phyloP scores from a whole-genome alignment of 139 green algal genomes.

The Tetraselmis striata region DNA sequence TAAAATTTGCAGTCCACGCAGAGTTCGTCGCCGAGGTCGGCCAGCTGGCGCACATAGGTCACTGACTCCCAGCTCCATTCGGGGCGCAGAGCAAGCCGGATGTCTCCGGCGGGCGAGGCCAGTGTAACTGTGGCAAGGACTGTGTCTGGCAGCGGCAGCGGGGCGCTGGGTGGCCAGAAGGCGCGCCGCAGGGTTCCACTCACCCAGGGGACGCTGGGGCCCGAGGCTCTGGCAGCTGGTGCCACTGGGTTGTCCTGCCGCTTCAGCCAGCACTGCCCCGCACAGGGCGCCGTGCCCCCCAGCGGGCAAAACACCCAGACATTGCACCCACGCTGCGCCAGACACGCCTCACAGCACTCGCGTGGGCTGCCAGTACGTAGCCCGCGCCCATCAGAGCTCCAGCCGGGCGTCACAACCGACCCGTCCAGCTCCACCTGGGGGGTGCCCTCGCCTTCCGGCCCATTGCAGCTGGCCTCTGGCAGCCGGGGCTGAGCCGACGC shows the following conservation, averaged over 20 bases:
- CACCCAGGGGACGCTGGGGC: constrained; percentile 14
- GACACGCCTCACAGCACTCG: constrained; percentile 16
- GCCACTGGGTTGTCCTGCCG: neutral
- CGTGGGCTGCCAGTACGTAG: neutral
- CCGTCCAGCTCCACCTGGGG: constrained; percentile 14
- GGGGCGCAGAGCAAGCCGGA: constrained; percentile 7
- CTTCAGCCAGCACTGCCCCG: constrained; percentile 23
- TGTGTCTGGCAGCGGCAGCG: neutral
- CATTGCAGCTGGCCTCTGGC: neutral
- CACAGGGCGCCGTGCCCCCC: neutral
- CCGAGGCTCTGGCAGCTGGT: neutral
- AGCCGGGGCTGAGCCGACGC: too few species aligned
- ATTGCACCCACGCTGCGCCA: constrained; percentile 15
- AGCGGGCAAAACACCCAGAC: constrained; percentile 13
- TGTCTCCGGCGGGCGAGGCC: neutral
- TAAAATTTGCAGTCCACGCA: constrained; percentile 18
- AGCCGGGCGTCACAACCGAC: constrained; percentile 5
- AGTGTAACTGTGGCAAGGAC: neutral
- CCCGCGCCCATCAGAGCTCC: neutral
- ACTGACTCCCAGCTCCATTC: constrained; percentile 10
- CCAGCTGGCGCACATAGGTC: constrained; percentile 5
- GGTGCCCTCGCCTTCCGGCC: neutral
- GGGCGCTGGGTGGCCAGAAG: neutral
- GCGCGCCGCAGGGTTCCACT: constrained; percentile 12
- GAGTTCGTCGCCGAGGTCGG: neutral